Evolutionary conservation across 495 filamentous ascomycete species (phyloP).

Genomic region (Xylaria grammica): DNA sequence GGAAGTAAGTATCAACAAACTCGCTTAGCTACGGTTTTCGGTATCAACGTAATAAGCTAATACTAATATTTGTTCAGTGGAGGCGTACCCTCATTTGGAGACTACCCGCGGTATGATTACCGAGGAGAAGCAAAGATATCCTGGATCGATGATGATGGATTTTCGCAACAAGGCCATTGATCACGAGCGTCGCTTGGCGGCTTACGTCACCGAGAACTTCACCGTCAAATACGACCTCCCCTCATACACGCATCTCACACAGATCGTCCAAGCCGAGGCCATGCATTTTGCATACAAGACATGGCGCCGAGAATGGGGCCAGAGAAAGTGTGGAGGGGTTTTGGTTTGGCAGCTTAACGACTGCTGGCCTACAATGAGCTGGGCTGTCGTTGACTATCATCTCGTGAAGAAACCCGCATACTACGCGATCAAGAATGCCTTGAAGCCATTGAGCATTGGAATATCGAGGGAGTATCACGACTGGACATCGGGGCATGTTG

Average conservation of each 20-base stretch:
- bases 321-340: conserved; percentile 73
- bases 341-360: conserved; percentile 95
- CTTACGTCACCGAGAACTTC: conserved; percentile 79
- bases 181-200: conserved; percentile 73
- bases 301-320: conserved; percentile 75
- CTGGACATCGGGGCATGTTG: conserved; percentile 59
- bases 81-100: conserved; percentile 79
- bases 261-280: conserved; percentile 81
- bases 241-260: conserved; percentile 75
- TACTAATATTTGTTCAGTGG: conserved; percentile 54
- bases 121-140: conserved; percentile 65
- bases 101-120: conserved; percentile 75
- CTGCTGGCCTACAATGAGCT: conserved; percentile 83
- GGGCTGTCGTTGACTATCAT: conserved; percentile 81
- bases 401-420: conserved; percentile 76
- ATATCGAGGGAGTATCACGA: conserved; percentile 67
- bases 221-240: conserved; percentile 51
- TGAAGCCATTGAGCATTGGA: conserved; percentile 71
- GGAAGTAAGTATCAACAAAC: conserved; percentile 67
- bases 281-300: conserved; percentile 75
- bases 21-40: conserved; percentile 17
- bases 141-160: conserved; percentile 76
- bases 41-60: conserved; percentile 63
- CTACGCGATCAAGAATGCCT: conserved; percentile 73
- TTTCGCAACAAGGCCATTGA: conserved; percentile 89